Evolutionary conservation across 371 early-diverging fungal species (phyloP).

Genomic region (Circinella umbellata): DNA sequence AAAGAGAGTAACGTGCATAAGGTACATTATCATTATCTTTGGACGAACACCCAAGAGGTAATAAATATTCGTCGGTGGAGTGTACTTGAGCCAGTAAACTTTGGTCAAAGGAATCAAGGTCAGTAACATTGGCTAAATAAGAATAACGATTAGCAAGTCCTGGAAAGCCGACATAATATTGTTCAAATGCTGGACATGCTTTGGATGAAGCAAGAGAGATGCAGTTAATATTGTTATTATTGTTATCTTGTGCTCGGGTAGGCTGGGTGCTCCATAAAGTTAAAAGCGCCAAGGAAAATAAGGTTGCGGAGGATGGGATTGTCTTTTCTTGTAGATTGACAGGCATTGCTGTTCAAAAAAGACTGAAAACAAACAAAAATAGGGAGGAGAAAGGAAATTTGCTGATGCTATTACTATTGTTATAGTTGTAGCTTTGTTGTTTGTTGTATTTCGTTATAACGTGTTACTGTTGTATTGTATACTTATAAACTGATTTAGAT

Average conservation of each 20-base stretch:
- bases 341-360: not conserved
- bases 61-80: slow-evolving; percentile 32
- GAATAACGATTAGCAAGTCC: slow-evolving; percentile 28
- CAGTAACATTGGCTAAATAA: slow-evolving; percentile 32
- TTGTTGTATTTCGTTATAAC: not conserved
- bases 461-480: not conserved
- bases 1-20: slow-evolving; percentile 51
- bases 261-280: slow-evolving; percentile 3
- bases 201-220: slow-evolving; percentile 39
- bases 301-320: slow-evolving; percentile 9
- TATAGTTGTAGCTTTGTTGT: not conserved
- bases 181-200: slow-evolving; percentile 46
- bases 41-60: slow-evolving; percentile 33
- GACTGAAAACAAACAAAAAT: not conserved
- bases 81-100: slow-evolving; percentile 30
- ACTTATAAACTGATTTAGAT: too few species aligned
- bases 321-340: slow-evolving; percentile 10
- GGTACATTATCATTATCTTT: slow-evolving; percentile 29
- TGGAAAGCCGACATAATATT: slow-evolving; percentile 42
- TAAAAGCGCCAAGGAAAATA: slow-evolving; percentile 2
- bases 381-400: not conserved
- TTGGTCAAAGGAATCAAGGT: slow-evolving; percentile 42
- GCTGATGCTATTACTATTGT: too few species aligned
- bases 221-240: slow-evolving; percentile 16
- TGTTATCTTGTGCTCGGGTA: slow-evolving; percentile 1